Evolutionary conservation across 345 rosid species (phyloP).

Genomic region (Populus deltoides): DNA sequence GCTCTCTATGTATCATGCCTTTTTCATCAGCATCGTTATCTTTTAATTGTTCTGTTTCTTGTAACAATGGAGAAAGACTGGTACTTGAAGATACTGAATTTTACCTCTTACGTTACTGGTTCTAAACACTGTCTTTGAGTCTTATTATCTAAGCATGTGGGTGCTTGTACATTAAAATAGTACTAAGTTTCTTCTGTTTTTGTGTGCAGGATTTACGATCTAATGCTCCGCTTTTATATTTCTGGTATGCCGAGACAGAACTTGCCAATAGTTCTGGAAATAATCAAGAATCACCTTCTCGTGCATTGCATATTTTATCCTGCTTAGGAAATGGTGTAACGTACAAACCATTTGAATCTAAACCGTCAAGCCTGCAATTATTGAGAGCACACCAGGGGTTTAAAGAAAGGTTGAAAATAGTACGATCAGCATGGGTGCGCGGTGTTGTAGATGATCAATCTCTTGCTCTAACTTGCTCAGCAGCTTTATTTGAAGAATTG

Average conservation of each 20-base stretch:
- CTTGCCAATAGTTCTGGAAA: slow-evolving; percentile 37
- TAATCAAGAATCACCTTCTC: slow-evolving; percentile 45
- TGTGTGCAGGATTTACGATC: slow-evolving; percentile 60
- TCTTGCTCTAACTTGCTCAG: slow-evolving; percentile 68
- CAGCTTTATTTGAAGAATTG: slow-evolving; percentile 84
- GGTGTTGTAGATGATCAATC: slow-evolving; percentile 73
- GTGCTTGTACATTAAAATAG: not conserved
- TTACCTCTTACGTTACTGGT: too few species aligned
- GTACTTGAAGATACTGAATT: not conserved
- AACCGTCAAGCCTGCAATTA: slow-evolving; percentile 71
- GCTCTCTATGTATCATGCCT: not conserved
- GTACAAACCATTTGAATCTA: slow-evolving; percentile 59
- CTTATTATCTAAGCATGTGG: too few species aligned
- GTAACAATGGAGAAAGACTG: not conserved
- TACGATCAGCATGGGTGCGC: slow-evolving; percentile 61
- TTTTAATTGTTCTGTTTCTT: not conserved
- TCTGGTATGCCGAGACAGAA: slow-evolving; percentile 93
- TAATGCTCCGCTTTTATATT: slow-evolving; percentile 60
- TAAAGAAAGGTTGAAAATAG: slow-evolving; percentile 56
- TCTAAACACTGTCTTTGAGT: too few species aligned
- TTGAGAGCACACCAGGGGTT: slow-evolving; percentile 90
- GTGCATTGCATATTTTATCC: slow-evolving; percentile 68
- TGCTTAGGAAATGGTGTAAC: slow-evolving; percentile 71
- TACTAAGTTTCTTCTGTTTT: slow-evolving; percentile 16
- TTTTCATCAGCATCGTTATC: not conserved